Percentiles rank a stretch among this genome's conserved stretches.
Conservation (phyloP, 306 rosid genomes). For the Carpinus viminea region DNA sequence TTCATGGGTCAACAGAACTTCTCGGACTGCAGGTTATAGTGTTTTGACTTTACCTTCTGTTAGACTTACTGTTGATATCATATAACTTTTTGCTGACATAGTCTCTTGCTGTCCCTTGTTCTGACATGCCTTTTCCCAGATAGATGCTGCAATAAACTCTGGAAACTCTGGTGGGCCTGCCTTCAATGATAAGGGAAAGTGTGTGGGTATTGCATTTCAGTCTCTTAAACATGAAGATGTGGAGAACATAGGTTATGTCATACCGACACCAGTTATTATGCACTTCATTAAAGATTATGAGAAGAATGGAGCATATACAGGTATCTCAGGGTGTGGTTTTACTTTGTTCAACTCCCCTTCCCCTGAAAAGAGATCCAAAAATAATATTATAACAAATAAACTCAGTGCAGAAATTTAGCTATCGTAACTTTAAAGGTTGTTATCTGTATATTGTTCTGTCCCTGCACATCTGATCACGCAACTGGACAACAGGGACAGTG, state of each 20-base stretch:
- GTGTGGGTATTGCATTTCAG: constrained; percentile 99
- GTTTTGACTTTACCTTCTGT: constrained; percentile 15
- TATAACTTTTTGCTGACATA: constrained; percentile 13
- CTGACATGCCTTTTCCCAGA: constrained; percentile 44
- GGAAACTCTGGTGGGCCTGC: constrained; percentile 99
- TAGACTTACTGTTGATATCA: background rate
- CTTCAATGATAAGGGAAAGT: constrained; percentile 82
- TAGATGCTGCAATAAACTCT: constrained; percentile 96
- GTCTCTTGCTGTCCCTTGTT: constrained; percentile 20
- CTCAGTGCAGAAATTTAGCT: constrained; percentile 1
- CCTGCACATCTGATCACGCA: constrained; percentile 3
- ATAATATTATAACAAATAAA: constrained; percentile 3
- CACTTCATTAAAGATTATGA: constrained; percentile 93
- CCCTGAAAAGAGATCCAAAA: background rate
- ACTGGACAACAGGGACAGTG: background rate
- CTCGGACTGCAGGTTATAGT: constrained; percentile 86
- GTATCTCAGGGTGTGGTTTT: constrained; percentile 33
- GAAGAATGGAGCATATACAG: constrained; percentile 87
- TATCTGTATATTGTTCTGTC: constrained; percentile 1
- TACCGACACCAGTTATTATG: constrained; percentile 92
- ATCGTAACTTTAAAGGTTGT: background rate
- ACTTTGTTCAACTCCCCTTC: background rate
- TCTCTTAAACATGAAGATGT: constrained; percentile 93
- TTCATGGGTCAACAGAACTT: constrained; percentile 94
- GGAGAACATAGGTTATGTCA: constrained; percentile 94